Conservation (phyloP, 192 early-diverging fungal genomes). For the Podila horticola region DNA sequence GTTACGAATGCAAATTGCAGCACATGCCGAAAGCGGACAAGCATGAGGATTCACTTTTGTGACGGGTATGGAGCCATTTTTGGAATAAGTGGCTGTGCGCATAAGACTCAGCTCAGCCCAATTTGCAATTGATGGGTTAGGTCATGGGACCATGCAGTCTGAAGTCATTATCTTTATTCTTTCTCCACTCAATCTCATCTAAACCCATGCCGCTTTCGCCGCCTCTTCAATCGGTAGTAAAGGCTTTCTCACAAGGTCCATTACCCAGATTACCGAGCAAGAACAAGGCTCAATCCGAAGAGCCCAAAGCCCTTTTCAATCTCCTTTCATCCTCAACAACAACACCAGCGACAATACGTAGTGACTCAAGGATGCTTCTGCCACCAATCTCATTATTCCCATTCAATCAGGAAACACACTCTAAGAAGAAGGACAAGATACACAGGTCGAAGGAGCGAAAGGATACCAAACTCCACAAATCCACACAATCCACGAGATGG, state of each 20-base stretch:
- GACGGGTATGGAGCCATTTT: no score
- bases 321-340: neutral
- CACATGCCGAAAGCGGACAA: no score
- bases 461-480: neutral
- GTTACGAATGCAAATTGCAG: no score
- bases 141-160: no score
- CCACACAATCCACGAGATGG: neutral
- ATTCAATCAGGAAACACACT: neutral
- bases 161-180: neutral
- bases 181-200: neutral
- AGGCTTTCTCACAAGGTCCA: neutral
- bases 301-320: neutral
- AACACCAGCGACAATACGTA: neutral
- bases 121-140: no score
- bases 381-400: neutral
- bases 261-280: neutral
- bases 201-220: neutral
- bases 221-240: neutral
- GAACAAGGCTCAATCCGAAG: neutral
- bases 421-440: no score
- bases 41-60: no score
- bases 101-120: no score
- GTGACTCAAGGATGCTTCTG: neutral
- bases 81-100: no score
- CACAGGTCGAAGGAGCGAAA: no score